Base-by-base conservation (phyloP, 2,329 filamentous ascomycete genomes). In the Zalaria obscura region DNA sequence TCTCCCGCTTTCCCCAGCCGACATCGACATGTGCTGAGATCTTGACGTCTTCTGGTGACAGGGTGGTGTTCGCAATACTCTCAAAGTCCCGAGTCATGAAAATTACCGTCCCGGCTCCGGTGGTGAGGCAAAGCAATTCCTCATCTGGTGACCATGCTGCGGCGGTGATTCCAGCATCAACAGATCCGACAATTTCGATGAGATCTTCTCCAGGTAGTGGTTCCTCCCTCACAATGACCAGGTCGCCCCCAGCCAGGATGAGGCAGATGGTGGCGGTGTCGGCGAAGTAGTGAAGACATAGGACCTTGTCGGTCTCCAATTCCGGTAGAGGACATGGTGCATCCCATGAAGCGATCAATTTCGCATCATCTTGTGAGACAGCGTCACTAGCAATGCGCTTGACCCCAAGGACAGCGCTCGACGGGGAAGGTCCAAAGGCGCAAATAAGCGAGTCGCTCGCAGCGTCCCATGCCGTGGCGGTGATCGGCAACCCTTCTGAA, bases 51-150 rank as follows among this genome's bases (percentile, higher is more conserved):
- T 88, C 84, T 0, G 68, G 58, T 0, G 74, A 76, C 59, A 96
- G 77, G 29, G 70, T 66, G 40, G 83, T 72, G 60, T 88, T 83
- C 29, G 82, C 76, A 35, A 93, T 77, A 43, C 80, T 80, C 51
- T 96, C 89, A 50, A 96, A 93, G 26, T 80, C 78, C 47, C 87
- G 75, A 42, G 87, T 94, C 89, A 98, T 95, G 56, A 94, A 85
- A 43, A 96, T 70, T 27, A 91, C 69, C 0, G 84, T 91, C 45
- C 79, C 72, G 34, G 78, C 80, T 53, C 79, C 78, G 11, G 91
- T 96, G 40, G 81, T 77, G 47, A 98, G 76, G 42, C 83, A 78
- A 36, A 98, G 67, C 11, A 96, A 70, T 58, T 96, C 89, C 56
- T 95, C 89, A 55, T 98, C 91, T 2, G 88, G 88, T 33, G 89